Conservation (phyloP, 164 flowering plant species). For the Hamamelis virginiana region DNA sequence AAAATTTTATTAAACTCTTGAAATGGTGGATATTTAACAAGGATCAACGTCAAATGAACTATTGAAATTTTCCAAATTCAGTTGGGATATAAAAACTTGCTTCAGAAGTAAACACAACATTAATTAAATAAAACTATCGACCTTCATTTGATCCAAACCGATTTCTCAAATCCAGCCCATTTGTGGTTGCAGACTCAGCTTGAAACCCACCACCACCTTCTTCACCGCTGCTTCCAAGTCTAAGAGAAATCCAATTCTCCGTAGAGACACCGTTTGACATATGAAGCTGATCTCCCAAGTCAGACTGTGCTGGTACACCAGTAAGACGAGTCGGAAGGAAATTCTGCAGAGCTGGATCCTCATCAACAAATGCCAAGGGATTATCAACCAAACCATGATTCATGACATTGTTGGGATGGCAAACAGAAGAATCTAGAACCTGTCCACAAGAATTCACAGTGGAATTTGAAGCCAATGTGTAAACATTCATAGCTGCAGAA, state of each 20-base stretch:
- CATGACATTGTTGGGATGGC: constrained; percentile 36
- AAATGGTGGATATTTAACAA: too few species aligned
- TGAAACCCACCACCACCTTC: constrained; percentile 43
- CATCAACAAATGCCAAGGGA: constrained; percentile 64
- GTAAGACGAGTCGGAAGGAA: constrained; percentile 79
- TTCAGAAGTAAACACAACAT: constrained; percentile 18
- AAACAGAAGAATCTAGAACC: constrained; percentile 45
- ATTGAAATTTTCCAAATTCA: too few species aligned
- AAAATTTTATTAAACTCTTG: too few species aligned
- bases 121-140: constrained; percentile 62
- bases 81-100: background rate
- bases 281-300: constrained; percentile 52
- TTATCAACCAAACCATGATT: constrained; percentile 70
- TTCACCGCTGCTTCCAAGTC: constrained; percentile 45
- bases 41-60: too few species aligned
- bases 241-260: constrained; percentile 92
- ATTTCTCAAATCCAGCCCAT: constrained; percentile 43
- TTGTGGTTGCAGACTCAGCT: constrained; percentile 36
- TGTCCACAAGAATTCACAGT: constrained; percentile 34
- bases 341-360: constrained; percentile 83
- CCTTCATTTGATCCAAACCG: constrained; percentile 46
- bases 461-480: constrained; percentile 47
- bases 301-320: constrained; percentile 37
- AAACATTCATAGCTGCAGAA: constrained; percentile 55
- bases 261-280: constrained; percentile 50